Conservation (phyloP, 495 filamentous ascomycete species). For the Xylaria intraflava region DNA sequence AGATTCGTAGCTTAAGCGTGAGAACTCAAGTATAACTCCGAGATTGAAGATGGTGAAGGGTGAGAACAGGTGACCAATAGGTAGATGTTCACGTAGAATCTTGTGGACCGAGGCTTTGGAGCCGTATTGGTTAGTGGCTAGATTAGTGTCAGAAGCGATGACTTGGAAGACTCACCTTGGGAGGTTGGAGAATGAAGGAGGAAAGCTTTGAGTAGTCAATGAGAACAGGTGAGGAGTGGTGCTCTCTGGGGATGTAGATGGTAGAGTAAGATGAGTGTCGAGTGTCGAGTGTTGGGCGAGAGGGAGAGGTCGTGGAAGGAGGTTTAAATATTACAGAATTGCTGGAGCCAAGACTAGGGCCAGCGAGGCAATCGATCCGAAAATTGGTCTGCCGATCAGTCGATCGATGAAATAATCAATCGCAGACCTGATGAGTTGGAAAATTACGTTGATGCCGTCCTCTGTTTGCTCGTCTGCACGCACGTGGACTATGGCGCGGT, state of each 20-base stretch:
- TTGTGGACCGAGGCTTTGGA: background rate
- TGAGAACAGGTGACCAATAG: background rate
- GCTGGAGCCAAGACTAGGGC: background rate
- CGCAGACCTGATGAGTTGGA: background rate
- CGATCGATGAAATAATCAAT: background rate
- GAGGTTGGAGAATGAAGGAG: background rate
- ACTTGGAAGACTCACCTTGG: background rate
- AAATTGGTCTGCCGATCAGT: background rate
- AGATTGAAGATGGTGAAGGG: background rate
- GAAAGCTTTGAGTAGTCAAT: background rate
- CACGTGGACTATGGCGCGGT: slow-evolving; percentile 3
- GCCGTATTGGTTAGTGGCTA: background rate
- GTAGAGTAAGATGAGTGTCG: background rate
- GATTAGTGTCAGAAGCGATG: background rate
- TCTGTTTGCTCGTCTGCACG: slow-evolving; percentile 18
- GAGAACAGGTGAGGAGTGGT: background rate
- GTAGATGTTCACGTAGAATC: background rate
- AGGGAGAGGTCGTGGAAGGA: background rate
- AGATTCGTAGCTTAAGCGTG: slow-evolving; percentile 6
- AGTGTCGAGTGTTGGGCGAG: background rate
- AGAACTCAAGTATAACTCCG: slow-evolving; percentile 1
- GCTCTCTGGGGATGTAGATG: background rate
- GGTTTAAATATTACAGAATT: background rate
- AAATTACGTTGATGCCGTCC: slow-evolving; percentile 6
- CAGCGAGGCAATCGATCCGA: background rate